Evolutionary conservation across 2,329 filamentous ascomycete genomes (phyloP), one percentile per base, ranked within the genome.

Genomic region (Rutstroemia sp.): DNA sequence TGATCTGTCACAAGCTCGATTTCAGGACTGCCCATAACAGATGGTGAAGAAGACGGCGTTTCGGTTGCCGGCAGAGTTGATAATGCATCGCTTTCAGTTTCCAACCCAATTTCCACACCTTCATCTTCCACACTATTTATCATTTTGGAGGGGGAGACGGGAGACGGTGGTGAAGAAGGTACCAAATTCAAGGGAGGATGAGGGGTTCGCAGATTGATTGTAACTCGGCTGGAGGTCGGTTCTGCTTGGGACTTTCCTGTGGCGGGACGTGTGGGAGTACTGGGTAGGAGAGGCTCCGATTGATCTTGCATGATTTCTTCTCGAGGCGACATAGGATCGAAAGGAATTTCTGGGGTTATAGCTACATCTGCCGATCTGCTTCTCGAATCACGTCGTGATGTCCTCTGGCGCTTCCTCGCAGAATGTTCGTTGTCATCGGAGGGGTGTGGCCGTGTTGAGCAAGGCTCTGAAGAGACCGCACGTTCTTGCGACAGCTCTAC

Each of bases 371-470:
- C 70, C 19, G 81, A 83, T 58, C 72, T 72, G 64, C 78, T 79
- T 58, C 77, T 75, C 25, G 81, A 84, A 57, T 73, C 76, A 56
- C 77, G 77, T 51, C 76, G 71, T 14, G 82, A 84, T 30, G 81
- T 83, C 63, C 82, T 78, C 60, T 80, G 81, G 52, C 83, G 80
- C 70, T 86, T 86, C 62, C 82, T 76, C 56, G 82, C 63, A 36
- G 66, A 62, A 45, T 61, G 57, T 23, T 81, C 78, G 67, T 71
- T 73, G 70, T 84, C 81, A 72, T 83, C 77, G 68, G 85, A 86
- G 42, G 83, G 83, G 62, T 86, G 84, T 52, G 80, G 80, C 60
- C 83, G 78, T 63, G 78, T 82, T 65, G 81, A 80, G 70, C 77
- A 77, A 69, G 80, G 78, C 74, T 86, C 83, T 71, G 79, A 79